phyloP scores from a whole-genome alignment of 257 asterid species.

The Scutellaria minor region DNA sequence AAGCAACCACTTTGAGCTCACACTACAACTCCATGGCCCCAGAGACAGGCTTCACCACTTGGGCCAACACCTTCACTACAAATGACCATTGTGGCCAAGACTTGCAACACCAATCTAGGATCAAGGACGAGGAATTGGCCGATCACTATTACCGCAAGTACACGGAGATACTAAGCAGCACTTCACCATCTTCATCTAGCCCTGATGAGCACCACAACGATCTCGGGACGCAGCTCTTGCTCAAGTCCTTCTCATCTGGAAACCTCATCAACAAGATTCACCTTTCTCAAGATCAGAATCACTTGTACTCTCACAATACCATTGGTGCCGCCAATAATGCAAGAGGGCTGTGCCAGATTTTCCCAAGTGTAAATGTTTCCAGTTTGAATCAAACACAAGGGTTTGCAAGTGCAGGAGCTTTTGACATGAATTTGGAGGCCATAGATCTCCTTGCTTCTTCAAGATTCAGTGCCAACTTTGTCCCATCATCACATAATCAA shows the following conservation, averaged over 20 bases:
- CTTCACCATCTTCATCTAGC: constrained; percentile 6
- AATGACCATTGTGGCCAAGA: constrained; percentile 29
- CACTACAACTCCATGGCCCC: constrained; percentile 53
- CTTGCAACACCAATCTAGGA: constrained; percentile 41
- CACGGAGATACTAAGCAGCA: constrained; percentile 51
- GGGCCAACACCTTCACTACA: constrained; percentile 35
- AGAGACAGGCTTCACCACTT: constrained; percentile 48
- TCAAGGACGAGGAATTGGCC: constrained; percentile 52
- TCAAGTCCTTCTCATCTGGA: constrained; percentile 51
- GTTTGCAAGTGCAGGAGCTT: constrained; percentile 26
- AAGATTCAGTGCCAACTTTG: constrained; percentile 49
- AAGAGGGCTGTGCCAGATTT: constrained; percentile 54
- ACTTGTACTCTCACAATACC: constrained; percentile 32
- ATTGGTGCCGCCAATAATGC: not conserved
- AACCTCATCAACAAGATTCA: constrained; percentile 36
- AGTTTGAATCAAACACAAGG: constrained; percentile 38
- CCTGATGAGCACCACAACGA: constrained; percentile 37
- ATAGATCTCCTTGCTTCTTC: constrained; percentile 75
- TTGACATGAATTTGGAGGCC: constrained; percentile 65
- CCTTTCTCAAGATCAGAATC: constrained; percentile 21
- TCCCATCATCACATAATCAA: constrained; percentile 40
- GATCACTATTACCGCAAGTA: constrained; percentile 47
- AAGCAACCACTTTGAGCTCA: constrained; percentile 29
- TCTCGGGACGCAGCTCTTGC: constrained; percentile 47
- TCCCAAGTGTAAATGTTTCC: constrained; percentile 55